Conservation (phyloP, 176 grass and related monocot species). For the Oryza nivara region DNA sequence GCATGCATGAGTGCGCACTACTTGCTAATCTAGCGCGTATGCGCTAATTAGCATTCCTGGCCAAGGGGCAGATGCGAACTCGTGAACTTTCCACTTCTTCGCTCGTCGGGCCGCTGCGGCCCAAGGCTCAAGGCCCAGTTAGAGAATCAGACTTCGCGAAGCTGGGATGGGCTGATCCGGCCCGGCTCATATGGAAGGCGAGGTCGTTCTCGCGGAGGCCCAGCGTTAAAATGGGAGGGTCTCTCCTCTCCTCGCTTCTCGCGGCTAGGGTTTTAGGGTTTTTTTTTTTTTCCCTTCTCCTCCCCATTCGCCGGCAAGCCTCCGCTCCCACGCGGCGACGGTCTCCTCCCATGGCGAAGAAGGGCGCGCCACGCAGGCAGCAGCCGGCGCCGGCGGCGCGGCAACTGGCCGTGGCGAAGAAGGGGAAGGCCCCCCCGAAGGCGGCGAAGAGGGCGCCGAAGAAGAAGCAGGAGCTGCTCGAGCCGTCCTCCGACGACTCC, state of each 20-base stretch:
- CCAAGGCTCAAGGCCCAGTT: no score
- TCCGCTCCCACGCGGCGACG: neutral
- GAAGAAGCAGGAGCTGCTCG: constrained; percentile 64
- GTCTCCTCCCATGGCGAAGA: constrained; percentile 50
- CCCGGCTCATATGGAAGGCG: neutral
- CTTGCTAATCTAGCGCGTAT: no score
- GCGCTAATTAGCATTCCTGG: no score
- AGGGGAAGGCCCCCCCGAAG: constrained; percentile 34
- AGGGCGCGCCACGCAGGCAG: constrained; percentile 44
- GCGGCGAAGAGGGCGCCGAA: constrained; percentile 34
- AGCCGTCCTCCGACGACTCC: constrained; percentile 55
- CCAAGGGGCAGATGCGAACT: no score
- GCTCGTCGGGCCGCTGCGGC: no score
- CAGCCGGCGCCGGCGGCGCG: neutral
- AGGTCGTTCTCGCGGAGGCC: neutral
- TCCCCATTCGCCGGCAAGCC: constrained; percentile 18
- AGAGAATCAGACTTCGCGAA: no score
- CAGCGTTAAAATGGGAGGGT: constrained; percentile 22
- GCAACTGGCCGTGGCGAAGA: constrained; percentile 11
- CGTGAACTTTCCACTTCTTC: no score
- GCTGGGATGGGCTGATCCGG: rapidly evolving
- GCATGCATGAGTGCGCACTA: no score
- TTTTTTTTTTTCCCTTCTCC: neutral
- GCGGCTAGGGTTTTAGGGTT: constrained; percentile 56
- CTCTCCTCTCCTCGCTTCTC: neutral